Evolutionary conservation across 139 green algal genomes (phyloP), one percentile per base, ranked within the genome.

Genomic region (Yamagishiella unicocca): DNA sequence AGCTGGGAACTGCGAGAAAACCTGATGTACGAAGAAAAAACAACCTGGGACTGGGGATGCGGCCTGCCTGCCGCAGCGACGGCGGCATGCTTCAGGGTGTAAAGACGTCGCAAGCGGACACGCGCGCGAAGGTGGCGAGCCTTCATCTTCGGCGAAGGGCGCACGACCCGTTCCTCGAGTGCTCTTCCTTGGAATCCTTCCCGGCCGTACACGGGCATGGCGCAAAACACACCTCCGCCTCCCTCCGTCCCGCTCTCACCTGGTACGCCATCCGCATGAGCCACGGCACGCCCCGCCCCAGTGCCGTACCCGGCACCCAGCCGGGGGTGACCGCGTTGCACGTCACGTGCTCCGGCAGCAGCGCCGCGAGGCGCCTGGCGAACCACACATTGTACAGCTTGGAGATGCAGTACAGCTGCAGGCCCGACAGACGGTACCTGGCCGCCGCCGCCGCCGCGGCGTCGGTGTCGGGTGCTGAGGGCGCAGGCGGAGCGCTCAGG

Each of bases 341-440:
- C 4, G 46, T 85, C 42, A 89, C 43, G 21, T 38, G 12, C 22
- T 43, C 1, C 31, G 61, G 71, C 50, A 74, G 42, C 61, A 85
- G 29, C 54, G 40, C n/a, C 10, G 74, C 74, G 4, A 89, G 46
- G 27, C 42, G n/a, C 35, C 29, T 67, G 2, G 61, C 76, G 58
- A 85, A 86, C 75, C 75, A 85, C 25, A 85, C n/a, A 64, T 89
- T 89, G 75, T 85, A 89, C 35, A 89, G 33, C 74, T 89, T 89
- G 0, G 75, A 82, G 3, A 89, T 46, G 75, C 74, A 70, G 85
- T 89, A 89, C 9, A 79, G 43, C 45, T 89, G 75, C 27, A 89
- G 37, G 0, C 74, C 55, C 1, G 72, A 31, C 35, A 78, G 43
- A 0, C 8, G 64, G 46, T 21, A 25, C 37, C 35, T 12, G 35